Evolutionary conservation across 2,329 filamentous ascomycete species (phyloP).

Genomic region (Myriosclerotinia duriaeana): DNA sequence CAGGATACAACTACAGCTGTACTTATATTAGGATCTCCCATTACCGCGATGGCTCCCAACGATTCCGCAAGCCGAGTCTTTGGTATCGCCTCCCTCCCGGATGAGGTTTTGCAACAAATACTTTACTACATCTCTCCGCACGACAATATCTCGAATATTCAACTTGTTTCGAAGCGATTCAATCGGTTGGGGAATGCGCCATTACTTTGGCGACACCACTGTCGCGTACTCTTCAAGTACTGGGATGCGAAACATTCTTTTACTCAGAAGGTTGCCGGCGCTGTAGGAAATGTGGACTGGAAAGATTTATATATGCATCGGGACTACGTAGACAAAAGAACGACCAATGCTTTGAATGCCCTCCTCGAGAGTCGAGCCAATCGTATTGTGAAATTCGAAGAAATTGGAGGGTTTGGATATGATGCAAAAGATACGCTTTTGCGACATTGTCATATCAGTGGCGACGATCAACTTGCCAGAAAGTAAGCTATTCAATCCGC

Average conservation of each 20-base stretch:
- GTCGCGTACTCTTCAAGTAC: slow-evolving; percentile 64
- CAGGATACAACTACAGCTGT: neutral
- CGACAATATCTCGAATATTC: slow-evolving; percentile 51
- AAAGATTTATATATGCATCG: slow-evolving; percentile 64
- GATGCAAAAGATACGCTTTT: slow-evolving; percentile 86
- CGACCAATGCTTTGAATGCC: slow-evolving; percentile 58
- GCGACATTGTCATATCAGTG: slow-evolving; percentile 56
- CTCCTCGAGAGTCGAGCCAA: slow-evolving; percentile 70
- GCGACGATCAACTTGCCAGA: slow-evolving; percentile 74
- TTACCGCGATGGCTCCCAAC: slow-evolving; percentile 12
- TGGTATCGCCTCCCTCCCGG: slow-evolving; percentile 50
- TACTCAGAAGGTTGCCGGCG: slow-evolving; percentile 52
- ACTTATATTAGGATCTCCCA: neutral
- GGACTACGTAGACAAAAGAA: slow-evolving; percentile 51
- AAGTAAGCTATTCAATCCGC: slow-evolving; percentile 46
- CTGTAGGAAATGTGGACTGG: slow-evolving; percentile 67
- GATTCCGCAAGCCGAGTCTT: neutral
- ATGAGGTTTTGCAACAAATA: slow-evolving; percentile 82
- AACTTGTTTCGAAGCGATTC: slow-evolving; percentile 62
- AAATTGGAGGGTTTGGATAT: slow-evolving; percentile 72
- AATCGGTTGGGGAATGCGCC: slow-evolving; percentile 66
- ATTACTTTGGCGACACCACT: slow-evolving; percentile 78
- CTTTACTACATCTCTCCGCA: slow-evolving; percentile 61
- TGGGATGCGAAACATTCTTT: slow-evolving; percentile 72
- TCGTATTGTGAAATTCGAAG: slow-evolving; percentile 67